Evolutionary conservation across 768 basidiomycete species (phyloP), one percentile per base, ranked within the genome.

Genomic region (Strobilomyces confusus): DNA sequence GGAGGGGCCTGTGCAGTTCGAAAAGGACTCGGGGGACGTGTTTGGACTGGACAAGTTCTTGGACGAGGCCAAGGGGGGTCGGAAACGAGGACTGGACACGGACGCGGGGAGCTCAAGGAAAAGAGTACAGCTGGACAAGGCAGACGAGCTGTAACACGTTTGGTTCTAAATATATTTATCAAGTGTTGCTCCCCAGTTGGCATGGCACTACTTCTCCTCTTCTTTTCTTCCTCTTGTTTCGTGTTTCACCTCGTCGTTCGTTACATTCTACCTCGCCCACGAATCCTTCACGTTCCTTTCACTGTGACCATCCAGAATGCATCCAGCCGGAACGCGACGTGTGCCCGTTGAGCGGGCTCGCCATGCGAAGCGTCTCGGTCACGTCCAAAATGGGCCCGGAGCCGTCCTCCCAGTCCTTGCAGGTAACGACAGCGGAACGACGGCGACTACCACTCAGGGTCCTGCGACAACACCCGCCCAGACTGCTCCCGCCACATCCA

Each of bases 1-100:
- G 51, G 90, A 92, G 63, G 97, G 97, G 1, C 97, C 97, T 22
- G 97, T 99, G 38, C 93, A 98, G 65, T 99, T 99, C 65, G 97
- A 99, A 77, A 97, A 98, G 75, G 95, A 99, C 64, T 84, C 88
- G 1, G 81, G 84, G n/a, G 95, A 98, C 78, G 92, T 98, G 19
- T 98, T 98, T 66, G 95, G 95, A 57, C 77, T 98, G 58, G 90
- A 97, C 72, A 86, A 95, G 69, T 98, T 99, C 77, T 80, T 98
- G 77, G 92, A 98, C 67, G 92, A 94, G 70, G 97, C 95, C 17
- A 97, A 92, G 79, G 86, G 86, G 22, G 95, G 94, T n/a, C 84
- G 85, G 70, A 95, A 95, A 75, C 77, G 93, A 57, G 91, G 90
- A 14, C 63, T 93, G 65, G 90, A 93, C 65, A 86, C 86, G 47